A percentile compares a stretch with the other conserved stretches of the same genome.
phyloP scores from a whole-genome alignment of 352 stramenopile genomes.

The Globisporangium paddicum region DNA sequence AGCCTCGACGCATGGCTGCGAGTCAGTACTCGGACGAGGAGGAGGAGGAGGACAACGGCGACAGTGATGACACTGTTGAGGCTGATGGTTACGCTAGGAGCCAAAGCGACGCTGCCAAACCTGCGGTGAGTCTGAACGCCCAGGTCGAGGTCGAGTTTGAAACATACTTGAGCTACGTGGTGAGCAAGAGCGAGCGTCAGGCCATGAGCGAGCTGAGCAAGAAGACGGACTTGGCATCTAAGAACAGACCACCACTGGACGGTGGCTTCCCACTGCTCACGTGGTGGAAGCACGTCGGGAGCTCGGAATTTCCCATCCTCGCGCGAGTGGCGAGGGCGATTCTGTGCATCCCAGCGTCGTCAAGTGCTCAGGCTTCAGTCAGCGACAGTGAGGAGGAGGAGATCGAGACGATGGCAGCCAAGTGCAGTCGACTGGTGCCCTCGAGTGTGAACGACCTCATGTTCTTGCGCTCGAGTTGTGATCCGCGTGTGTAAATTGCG shows the following conservation, averaged over 20 bases:
- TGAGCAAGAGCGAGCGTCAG: conserved; percentile 14
- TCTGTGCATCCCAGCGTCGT: conserved; percentile 1
- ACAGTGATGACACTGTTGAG: background rate
- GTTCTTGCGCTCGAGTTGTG: background rate
- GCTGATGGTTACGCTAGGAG: background rate
- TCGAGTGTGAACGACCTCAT: conserved; percentile 3
- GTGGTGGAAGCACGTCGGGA: conserved; percentile 4
- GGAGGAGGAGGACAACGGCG: background rate
- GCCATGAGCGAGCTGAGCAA: conserved; percentile 14
- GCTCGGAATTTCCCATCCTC: background rate
- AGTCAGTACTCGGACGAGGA: conserved; percentile 3
- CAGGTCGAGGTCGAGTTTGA: background rate
- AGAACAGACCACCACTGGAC: background rate
- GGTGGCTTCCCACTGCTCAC: background rate
- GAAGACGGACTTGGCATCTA: conserved; percentile 15
- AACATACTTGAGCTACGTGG: background rate
- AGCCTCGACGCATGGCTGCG: background rate
- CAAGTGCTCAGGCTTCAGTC: background rate
- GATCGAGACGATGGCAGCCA: background rate
- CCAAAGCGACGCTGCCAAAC: background rate
- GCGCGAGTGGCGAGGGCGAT: background rate
- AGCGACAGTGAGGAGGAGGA: background rate
- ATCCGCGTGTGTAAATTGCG: too few relatives aligned
- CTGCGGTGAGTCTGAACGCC: background rate
- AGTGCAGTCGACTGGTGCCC: background rate